Evolutionary conservation across 257 asterid genomes (phyloP).

Genomic region (Primulina tabacum): DNA sequence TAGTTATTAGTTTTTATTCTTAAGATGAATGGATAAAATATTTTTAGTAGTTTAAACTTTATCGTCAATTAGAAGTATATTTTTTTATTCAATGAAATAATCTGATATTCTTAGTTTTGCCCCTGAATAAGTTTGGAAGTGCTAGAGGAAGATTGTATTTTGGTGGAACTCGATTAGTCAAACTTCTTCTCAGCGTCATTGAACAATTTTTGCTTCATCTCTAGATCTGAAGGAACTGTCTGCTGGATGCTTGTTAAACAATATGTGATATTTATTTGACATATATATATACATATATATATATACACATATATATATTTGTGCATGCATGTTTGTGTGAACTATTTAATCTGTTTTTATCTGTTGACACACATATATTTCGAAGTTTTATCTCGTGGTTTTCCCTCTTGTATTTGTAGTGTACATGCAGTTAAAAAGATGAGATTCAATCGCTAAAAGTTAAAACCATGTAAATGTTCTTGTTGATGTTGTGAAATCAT

Average conservation of each 20-base stretch:
- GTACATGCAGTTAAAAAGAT: neutral
- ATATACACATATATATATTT: too few species aligned
- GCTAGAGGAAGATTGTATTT: neutral
- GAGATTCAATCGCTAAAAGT: too few species aligned
- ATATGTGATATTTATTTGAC: neutral
- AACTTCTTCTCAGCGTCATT: neutral
- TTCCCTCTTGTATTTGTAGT: neutral
- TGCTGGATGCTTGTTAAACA: neutral
- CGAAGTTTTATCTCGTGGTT: neutral
- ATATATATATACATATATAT: too few species aligned
- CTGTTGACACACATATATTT: neutral
- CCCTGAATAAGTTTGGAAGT: neutral
- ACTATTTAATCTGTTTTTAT: too few species aligned
- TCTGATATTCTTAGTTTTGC: neutral
- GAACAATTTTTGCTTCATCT: neutral
- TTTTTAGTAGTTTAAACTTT: neutral
- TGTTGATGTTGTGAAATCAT: neutral
- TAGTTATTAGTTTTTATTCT: neutral
- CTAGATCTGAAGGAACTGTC: neutral
- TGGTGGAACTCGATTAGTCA: neutral
- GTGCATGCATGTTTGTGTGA: neutral
- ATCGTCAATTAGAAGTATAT: neutral
- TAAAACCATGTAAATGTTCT: neutral
- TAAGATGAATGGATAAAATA: neutral
- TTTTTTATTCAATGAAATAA: neutral